A percentile compares a stretch with the other conserved stretches of the same genome.
Conservation (phyloP, 1,284 basidiomycete genomes). For the Marasmius fiardii region DNA sequence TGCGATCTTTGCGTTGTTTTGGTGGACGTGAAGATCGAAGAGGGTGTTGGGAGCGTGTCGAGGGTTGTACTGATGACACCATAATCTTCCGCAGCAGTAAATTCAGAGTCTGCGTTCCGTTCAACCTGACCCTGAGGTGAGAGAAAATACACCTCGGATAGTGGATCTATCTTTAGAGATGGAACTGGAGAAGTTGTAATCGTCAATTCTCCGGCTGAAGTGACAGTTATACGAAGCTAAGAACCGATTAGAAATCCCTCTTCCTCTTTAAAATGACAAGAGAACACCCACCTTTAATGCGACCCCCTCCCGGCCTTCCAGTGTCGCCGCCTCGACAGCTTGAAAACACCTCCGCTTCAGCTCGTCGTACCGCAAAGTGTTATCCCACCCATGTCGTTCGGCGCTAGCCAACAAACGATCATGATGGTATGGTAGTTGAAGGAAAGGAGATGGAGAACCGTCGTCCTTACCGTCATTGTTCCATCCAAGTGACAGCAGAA, state of each 20-base stretch:
- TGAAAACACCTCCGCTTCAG: constrained; percentile 41
- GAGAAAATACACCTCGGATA: constrained; percentile 32
- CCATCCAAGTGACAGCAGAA: constrained; percentile 45
- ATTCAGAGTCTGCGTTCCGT: not conserved
- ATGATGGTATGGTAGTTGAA: constrained; percentile 56
- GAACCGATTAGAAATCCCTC: not conserved
- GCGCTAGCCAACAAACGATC: constrained; percentile 54
- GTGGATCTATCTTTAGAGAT: constrained; percentile 37
- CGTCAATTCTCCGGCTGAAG: constrained; percentile 38
- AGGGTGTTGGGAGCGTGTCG: constrained; percentile 50
- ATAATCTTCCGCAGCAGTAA: constrained; percentile 10
- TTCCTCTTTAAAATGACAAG: not conserved
- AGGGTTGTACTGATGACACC: constrained; percentile 32
- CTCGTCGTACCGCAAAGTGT: constrained; percentile 31
- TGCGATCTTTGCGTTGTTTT: constrained; percentile 64
- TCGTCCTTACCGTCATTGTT: constrained; percentile 41
- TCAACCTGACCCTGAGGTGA: constrained; percentile 15
- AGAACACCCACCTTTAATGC: constrained; percentile 14
- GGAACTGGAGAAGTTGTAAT: constrained; percentile 38
- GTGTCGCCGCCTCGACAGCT: constrained; percentile 30
- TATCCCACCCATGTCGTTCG: constrained; percentile 45
- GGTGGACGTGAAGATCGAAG: constrained; percentile 56
- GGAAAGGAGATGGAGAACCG: constrained; percentile 50
- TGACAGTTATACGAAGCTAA: constrained; percentile 59
- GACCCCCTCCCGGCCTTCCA: not conserved